Base-by-base conservation (phyloP, 306 rosid species). In the Begonia loranthoides region DNA sequence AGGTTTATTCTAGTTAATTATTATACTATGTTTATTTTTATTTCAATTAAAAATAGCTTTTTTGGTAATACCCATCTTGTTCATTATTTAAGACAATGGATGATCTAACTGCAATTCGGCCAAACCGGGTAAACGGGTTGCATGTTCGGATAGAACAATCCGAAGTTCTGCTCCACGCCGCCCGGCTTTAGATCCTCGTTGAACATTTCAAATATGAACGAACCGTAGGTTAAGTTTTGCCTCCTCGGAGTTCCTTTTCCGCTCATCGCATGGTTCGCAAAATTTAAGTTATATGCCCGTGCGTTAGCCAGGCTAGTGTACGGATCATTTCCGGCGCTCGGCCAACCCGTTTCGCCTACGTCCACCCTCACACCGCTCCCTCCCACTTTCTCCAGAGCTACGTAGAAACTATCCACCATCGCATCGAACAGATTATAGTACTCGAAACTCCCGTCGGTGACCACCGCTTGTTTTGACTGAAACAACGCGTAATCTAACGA, bases 281-380 rank as follows among this genome's bases (percentile, higher is more conserved):
- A 51, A 41, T 80, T 80, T 7, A 7, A 19, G 12, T 74, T 52
- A 14, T 75, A 84, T 2, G 68, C 56, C 1, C 34, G 41, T 11
- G 83, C 86, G 53, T 77, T 84, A 0, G 57, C 49, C 1, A 4
- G 0, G 36, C 36, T 28, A 7, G 66, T 52, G 2, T 82, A 81
- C 0, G 62, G 72, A 21, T 1, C 16, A 48, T 74, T 61, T 15
- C 86, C 83, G 4, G 9, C 57, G 0, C 79, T 75, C 16, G 86
- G 89, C 89, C 89, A 84, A 9, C 94, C 86, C 14, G 69, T 84
- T 64, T 84, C 86, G 0, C 81, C 67, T 12, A 78, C 79, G 17
- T 80, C 79, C 1, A 77, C 46, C 14, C 36, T 13, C 68, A 77
- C 4, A 13, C 49, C 45, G 3, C 72, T 16, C 3, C 59, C 83